phyloP scores from a whole-genome alignment of 2,329 filamentous ascomycete species.

The Sarocladium brachiariae region DNA sequence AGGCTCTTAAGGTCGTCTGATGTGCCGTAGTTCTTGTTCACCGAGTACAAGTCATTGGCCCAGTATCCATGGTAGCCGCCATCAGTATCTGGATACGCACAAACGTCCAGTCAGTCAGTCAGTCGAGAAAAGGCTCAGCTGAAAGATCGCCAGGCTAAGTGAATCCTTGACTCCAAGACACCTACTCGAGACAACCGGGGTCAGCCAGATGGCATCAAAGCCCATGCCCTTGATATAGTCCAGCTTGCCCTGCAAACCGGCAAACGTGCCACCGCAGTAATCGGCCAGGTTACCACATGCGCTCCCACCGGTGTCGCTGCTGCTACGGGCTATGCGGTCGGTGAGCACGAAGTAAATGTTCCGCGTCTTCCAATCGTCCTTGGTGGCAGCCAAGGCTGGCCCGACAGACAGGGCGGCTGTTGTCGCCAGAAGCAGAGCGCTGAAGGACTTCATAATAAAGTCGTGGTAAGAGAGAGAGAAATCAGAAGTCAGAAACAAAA shows the following conservation, averaged over 20 bases:
- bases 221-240: constrained; percentile 59
- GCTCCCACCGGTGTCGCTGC: constrained; percentile 35
- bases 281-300: constrained; percentile 32
- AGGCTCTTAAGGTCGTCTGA: constrained; percentile 51
- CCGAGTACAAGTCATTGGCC: constrained; percentile 39
- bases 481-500: no score
- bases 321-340: constrained; percentile 44
- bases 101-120: constrained; percentile 2
- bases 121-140: neutral
- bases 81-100: constrained; percentile 28
- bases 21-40: constrained; percentile 55
- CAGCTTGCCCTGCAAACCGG: constrained; percentile 50
- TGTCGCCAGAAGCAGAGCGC: constrained; percentile 5
- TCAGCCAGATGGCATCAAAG: constrained; percentile 53
- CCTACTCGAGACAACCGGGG: constrained; percentile 44
- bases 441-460: constrained; percentile 12
- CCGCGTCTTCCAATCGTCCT: constrained; percentile 42
- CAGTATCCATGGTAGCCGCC: constrained; percentile 50
- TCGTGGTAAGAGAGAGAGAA: neutral
- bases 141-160: no score
- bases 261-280: constrained; percentile 57
- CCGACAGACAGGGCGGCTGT: constrained; percentile 8
- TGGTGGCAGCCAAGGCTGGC: constrained; percentile 23
- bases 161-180: no score
- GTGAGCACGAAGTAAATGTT: constrained; percentile 55